These are phyloP conservation scores for Trichosporon sp. DNA, from an alignment of 1,284 basidiomycete species.

Conservation along the genomic window DNA sequence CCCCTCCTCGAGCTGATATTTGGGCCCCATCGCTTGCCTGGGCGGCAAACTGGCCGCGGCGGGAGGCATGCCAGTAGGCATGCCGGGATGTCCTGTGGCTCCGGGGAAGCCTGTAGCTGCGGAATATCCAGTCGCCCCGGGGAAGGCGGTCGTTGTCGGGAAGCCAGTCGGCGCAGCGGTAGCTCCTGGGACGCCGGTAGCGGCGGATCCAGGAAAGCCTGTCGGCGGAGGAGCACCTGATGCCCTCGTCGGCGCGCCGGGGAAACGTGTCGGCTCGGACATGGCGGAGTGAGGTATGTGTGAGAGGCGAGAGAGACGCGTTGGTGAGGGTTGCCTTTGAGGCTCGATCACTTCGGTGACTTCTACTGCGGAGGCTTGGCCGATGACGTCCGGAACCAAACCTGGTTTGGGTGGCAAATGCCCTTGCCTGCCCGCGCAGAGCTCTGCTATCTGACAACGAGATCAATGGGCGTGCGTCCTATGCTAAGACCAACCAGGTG, in stretches of 20 bases:
- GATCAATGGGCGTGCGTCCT: neutral
- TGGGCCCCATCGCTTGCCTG: conserved; percentile 22
- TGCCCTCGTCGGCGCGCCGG: no score
- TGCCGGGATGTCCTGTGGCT: neutral
- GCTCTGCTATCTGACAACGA: conserved; percentile 7
- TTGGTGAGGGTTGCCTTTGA: neutral
- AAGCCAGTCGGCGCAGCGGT: neutral
- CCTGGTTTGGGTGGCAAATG: conserved; percentile 15
- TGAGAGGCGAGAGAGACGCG: neutral
- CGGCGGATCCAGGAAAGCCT: neutral
- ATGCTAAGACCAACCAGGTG: no score
- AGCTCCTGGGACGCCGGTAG: neutral
- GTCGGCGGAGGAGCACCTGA: no score
- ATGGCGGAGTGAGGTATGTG: neutral
- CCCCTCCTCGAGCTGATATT: conserved; percentile 32
- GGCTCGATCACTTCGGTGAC: conserved; percentile 6
- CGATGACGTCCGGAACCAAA: conserved; percentile 11
- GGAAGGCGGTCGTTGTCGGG: neutral
- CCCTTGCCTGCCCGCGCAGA: neutral
- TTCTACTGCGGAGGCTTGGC: neutral
- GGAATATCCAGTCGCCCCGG: neutral
- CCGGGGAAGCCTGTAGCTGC: neutral
- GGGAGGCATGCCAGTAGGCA: neutral
- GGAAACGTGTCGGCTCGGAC: neutral
- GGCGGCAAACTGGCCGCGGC: conserved; percentile 18